Evolutionary conservation across 352 stramenopile genomes (phyloP).

Genomic region (Pythium vanterpoolii): DNA sequence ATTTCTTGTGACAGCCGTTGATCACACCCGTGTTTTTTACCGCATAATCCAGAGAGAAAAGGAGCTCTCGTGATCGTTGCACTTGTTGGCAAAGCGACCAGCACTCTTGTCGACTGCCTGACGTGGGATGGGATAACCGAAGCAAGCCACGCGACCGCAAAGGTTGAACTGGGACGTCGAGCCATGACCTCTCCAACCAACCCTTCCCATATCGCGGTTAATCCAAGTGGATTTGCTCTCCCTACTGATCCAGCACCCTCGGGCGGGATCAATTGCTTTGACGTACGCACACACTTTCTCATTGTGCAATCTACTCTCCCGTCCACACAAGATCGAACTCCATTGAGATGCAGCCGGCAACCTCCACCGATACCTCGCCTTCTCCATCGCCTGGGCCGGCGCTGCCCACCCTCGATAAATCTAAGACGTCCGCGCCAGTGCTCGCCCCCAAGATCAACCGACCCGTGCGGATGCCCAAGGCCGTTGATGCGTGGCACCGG

Average conservation of each 20-base stretch:
- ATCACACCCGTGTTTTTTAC: conserved; percentile 16
- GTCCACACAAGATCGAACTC: background rate
- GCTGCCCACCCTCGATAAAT: background rate
- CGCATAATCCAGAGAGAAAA: background rate
- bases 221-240: too few species aligned
- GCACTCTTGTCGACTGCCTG: background rate
- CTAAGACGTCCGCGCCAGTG: background rate
- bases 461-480: background rate
- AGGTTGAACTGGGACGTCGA: too few species aligned
- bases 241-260: background rate
- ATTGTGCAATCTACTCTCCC: background rate
- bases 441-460: conserved; percentile 1
- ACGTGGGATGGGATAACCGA: too few species aligned
- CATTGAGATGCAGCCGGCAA: background rate
- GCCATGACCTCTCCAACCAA: too few species aligned
- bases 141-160: too few species aligned
- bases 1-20: background rate
- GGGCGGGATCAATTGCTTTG: background rate
- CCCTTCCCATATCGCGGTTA: too few species aligned
- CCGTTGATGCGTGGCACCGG: conserved; percentile 7
- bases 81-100: background rate
- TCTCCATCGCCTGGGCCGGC: background rate
- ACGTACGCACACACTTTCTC: background rate
- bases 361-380: background rate
- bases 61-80: conserved; percentile 1